Conservation (phyloP, 1,284 basidiomycete genomes). For the Boletus semigastroideus region DNA sequence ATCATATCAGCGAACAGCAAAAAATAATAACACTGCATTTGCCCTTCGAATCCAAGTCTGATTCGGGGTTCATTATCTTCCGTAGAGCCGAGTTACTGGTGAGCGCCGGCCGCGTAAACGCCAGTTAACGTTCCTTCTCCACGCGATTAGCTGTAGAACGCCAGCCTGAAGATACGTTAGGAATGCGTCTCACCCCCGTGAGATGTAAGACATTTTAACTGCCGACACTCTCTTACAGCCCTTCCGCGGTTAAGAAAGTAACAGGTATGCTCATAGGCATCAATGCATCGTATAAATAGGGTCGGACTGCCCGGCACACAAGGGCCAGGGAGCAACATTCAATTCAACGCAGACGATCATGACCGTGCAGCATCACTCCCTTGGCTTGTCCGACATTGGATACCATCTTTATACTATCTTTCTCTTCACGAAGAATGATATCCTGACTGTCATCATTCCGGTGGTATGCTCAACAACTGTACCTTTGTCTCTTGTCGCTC, state of each 20-base stretch:
- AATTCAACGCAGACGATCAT: slow-evolving; percentile 8
- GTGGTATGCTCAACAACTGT: slow-evolving; percentile 30
- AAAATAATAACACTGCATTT: no score
- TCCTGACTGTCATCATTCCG: slow-evolving; percentile 40
- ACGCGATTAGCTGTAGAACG: no score
- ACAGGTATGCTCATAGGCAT: background rate
- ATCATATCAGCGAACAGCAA: no score
- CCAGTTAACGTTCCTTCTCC: no score
- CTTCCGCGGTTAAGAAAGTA: background rate
- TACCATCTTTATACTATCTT: slow-evolving; percentile 35
- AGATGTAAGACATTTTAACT: background rate
- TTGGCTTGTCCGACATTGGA: slow-evolving; percentile 14
- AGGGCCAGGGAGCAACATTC: background rate
- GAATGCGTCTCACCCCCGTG: background rate
- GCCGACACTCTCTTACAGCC: background rate
- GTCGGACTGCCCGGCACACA: background rate
- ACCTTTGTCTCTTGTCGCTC: background rate
- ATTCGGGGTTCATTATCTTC: no score
- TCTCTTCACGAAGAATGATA: slow-evolving; percentile 44
- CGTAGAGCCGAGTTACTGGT: no score
- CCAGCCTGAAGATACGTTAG: background rate
- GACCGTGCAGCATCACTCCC: slow-evolving; percentile 11
- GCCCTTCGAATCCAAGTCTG: no score
- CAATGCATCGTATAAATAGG: slow-evolving; percentile 13
- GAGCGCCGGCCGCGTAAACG: no score